Evolutionary conservation across 176 grass and related monocot species (phyloP), one percentile per base, ranked within the genome.

Genomic region (Eleusine indica): DNA sequence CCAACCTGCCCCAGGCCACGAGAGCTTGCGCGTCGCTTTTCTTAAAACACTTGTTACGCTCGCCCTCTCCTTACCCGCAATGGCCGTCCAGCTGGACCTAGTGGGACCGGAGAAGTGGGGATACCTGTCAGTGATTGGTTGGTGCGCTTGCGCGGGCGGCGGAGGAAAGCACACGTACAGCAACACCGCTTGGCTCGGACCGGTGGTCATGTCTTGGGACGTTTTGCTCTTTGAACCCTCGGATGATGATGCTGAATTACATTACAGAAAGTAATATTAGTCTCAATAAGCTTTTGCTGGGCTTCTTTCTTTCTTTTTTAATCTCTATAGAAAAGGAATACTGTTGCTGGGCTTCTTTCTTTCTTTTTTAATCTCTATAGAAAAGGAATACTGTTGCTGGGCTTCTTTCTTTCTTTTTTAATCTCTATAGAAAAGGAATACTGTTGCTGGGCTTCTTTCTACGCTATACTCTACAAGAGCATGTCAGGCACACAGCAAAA

Each of bases 61-160:
- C 16, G 30, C 22, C 37, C 67, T 9, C 29, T n/a, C 53, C 21
- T 54, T 68, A 53, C 82, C 65, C 35, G 21, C 2, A 0, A 48
- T 6, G 16, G 58, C 7, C 56, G 25, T 22, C 15, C 9, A 4
- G 51, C 30, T 9, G 29, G 10, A 6, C 11, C 30, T 29, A 5
- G 52, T 77, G 83, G 74, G 63, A 0, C 28, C 74, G 32, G 2
- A 5, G 17, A 11, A 5, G 1, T 3, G 58, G 81, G 70, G 29
- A 32, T 2, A 10, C 56, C 49, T 86, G 76, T 86, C 76, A 79
- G 68, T 40, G 68, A 71, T 5, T 5, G 43, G 53, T 14, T 42
- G 44, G 57, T 13, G 9, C 2, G 21, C 32, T 17, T 3, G 19
- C 5, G n/a, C 0, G 17, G 41, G 25, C 40, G 68, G 54, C 6